Evolutionary conservation across 1,284 basidiomycete species (phyloP), one percentile per base, ranked within the genome.

Genomic region (Heterobasidion occidentale): DNA sequence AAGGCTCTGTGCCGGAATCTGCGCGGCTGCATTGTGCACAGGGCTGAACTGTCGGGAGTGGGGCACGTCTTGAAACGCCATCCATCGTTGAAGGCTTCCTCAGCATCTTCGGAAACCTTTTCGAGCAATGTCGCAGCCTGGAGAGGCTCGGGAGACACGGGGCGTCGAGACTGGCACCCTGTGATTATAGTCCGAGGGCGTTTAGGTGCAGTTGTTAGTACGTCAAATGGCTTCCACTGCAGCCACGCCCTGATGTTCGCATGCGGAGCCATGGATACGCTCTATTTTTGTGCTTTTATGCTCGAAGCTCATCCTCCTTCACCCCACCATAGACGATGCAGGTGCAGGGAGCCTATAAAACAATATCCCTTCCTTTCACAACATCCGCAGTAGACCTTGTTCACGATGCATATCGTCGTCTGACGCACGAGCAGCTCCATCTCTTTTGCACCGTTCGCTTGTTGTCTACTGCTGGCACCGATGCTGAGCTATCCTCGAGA

Each of bases 391-490:
- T 44, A 11, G 73, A 76, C 51, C 70, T 81, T 66, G 77, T 86
- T 56, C 73, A 77, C 60, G 75, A 77, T 64, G 88, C 87, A n/a
- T 91, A 91, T 68, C 72, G 77, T 62, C 80, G 80, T 60, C 74
- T 91, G 61, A 76, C 76, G 27, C 80, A 77, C 65, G 73, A 81
- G 45, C 86, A 91, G 62, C 79, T 90, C 58, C 68, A 83, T 42
- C 77, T 91, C 57, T 91, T 91, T 67, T 81, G 87, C 67, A 79
- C 81, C 70, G 77, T 84, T 53, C 80, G 88, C 59, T 81, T 77
- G 55, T 73, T 91, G 11, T 80, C 85, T 50, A 80, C 76, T 0
- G 71, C 77, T 14, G 88, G 88, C 46, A 74, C 78, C 48, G 74
- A 84, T 60, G 54, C 65, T 52, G 86, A 88, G 56, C 80, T 90